These are phyloP conservation scores for Diaporthe sp. DNA, from an alignment of 2,329 filamentous ascomycete genomes.

Conservation along the genomic window DNA sequence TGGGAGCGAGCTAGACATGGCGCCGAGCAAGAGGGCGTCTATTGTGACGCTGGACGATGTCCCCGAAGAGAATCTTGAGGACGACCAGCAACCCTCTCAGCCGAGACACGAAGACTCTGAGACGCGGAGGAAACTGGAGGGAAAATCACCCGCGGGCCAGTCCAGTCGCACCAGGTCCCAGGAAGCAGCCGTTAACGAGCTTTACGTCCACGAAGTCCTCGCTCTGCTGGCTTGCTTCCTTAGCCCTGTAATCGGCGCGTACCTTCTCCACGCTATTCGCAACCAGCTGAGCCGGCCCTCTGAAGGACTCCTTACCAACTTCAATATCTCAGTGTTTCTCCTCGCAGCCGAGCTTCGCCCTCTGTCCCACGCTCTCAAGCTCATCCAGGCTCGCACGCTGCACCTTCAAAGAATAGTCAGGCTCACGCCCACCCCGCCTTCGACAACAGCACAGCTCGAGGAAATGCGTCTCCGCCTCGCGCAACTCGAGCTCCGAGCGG, in stretches of 20 bases:
- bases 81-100: constrained; percentile 40
- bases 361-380: constrained; percentile 82
- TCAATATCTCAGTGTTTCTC: constrained; percentile 92
- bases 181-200: constrained; percentile 67
- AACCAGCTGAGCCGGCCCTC: constrained; percentile 85
- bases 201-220: constrained; percentile 80
- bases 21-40: constrained; percentile 45
- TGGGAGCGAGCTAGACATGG: constrained; percentile 44
- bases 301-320: constrained; percentile 90
- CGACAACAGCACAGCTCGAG: constrained; percentile 59
- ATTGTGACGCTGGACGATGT: constrained; percentile 56
- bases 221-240: constrained; percentile 85
- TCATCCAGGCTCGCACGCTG: constrained; percentile 83
- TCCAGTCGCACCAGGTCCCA: constrained; percentile 42
- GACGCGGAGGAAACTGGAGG: constrained; percentile 7
- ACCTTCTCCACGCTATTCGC: constrained; percentile 85
- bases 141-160: background rate
- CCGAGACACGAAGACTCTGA: constrained; percentile 25
- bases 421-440: constrained; percentile 58
- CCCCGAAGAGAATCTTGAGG: constrained; percentile 46
- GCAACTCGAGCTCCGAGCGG: constrained; percentile 73
- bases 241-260: constrained; percentile 84
- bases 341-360: constrained; percentile 89
- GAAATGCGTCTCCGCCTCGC: constrained; percentile 77
- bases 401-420: constrained; percentile 83